Percentiles rank a stretch among this genome's conserved stretches.
These are phyloP conservation scores for Phialocephala sp. DNA, from an alignment of 2,329 filamentous ascomycete genomes.

Conservation along the genomic window DNA sequence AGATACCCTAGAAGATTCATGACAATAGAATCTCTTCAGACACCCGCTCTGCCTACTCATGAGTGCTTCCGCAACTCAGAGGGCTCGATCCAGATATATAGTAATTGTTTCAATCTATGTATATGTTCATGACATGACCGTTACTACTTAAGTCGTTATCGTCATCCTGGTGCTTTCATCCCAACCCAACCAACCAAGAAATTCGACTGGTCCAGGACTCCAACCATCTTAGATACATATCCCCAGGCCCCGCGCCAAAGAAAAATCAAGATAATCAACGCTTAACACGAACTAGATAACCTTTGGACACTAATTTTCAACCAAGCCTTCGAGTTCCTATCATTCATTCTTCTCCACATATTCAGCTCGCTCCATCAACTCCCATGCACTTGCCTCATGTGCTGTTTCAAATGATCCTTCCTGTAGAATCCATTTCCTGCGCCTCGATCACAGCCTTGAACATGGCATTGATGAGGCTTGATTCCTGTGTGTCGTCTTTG, in stretches of 20 bases:
- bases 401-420: constrained; percentile 12
- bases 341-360: neutral
- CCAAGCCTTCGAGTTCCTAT: neutral
- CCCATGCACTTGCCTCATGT: constrained; percentile 5
- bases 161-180: too few relatives aligned
- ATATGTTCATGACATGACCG: too few relatives aligned
- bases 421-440: constrained; percentile 1
- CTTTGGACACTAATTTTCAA: neutral
- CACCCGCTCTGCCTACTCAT: too few relatives aligned
- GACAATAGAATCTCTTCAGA: neutral
- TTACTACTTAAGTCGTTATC: too few relatives aligned
- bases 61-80: too few relatives aligned
- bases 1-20: neutral
- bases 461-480: constrained; percentile 2
- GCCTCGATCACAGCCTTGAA: neutral
- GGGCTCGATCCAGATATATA: too few relatives aligned
- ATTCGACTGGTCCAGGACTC: too few relatives aligned
- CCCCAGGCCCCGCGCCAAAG: too few relatives aligned
- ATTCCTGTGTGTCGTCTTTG: constrained; percentile 7
- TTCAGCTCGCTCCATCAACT: neutral
- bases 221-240: too few relatives aligned
- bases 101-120: too few relatives aligned
- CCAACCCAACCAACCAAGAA: too few relatives aligned
- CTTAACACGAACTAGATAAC: neutral
- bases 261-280: too few relatives aligned